A percentile compares a stretch with the other conserved stretches of the same genome.
Conservation (phyloP, 495 filamentous ascomycete species). For the Aeminium ludgeri region DNA sequence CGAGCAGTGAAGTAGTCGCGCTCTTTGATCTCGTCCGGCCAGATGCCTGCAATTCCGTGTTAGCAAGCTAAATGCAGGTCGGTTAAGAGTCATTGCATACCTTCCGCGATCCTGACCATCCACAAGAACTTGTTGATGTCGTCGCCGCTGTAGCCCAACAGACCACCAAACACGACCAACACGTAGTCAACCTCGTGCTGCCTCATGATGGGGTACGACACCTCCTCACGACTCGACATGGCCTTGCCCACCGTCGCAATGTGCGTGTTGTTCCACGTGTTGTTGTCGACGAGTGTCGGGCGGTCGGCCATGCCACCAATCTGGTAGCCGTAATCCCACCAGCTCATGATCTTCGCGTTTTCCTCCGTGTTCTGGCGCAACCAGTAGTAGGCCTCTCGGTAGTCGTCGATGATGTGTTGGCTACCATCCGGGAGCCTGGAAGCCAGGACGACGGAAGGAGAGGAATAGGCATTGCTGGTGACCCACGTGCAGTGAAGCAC, state of each 20-base stretch:
- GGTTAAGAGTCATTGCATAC: slow-evolving; percentile 4
- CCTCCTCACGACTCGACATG: slow-evolving; percentile 93
- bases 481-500: slow-evolving; percentile 99
- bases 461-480: slow-evolving; percentile 96
- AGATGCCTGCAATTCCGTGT: slow-evolving; percentile 49
- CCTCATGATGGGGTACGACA: slow-evolving; percentile 94
- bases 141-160: slow-evolving; percentile 96
- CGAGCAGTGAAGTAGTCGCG: slow-evolving; percentile 88
- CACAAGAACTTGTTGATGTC: slow-evolving; percentile 99
- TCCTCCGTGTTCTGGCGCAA: slow-evolving; percentile 88
- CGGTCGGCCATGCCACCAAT: slow-evolving; percentile 99
- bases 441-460: slow-evolving; percentile 90
- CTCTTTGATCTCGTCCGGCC: slow-evolving; percentile 97
- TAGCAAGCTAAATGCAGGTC: neutral
- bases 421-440: slow-evolving; percentile 84
- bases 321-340: slow-evolving; percentile 99
- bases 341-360: slow-evolving; percentile 97
- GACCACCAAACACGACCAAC: slow-evolving; percentile 87
- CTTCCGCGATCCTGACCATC: slow-evolving; percentile 98
- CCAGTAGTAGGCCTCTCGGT: slow-evolving; percentile 99
- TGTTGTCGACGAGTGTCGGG: slow-evolving; percentile 96
- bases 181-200: slow-evolving; percentile 99
- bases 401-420: slow-evolving; percentile 98
- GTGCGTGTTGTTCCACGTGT: slow-evolving; percentile 99
- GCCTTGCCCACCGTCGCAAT: slow-evolving; percentile 99